A percentile compares a stretch with the other conserved stretches of the same genome.
phyloP scores from a whole-genome alignment of 768 basidiomycete species.

The Hebeloma cylindrosporum region DNA sequence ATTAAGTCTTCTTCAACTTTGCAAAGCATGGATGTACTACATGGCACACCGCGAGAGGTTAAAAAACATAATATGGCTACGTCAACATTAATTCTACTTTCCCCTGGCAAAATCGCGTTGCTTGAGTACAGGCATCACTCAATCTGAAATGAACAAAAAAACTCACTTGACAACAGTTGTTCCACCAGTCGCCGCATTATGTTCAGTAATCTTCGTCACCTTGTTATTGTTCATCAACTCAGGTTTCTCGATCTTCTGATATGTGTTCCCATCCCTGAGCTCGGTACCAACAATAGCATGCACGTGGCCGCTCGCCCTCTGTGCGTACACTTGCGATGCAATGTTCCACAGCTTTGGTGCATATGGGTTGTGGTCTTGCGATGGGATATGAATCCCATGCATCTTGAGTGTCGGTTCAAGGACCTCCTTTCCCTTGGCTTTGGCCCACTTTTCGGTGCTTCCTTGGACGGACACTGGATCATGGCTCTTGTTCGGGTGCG shows the following conservation, averaged over 20 bases:
- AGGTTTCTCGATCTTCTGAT: slow-evolving; percentile 13
- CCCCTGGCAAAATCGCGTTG: too few species aligned
- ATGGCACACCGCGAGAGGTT: too few species aligned
- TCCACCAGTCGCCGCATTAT: slow-evolving; percentile 5
- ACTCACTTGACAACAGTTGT: slow-evolving; percentile 11
- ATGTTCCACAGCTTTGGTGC: slow-evolving; percentile 6
- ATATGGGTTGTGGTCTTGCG: background rate
- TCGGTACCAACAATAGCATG: slow-evolving; percentile 11
- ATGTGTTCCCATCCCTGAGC: slow-evolving; percentile 3
- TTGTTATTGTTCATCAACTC: slow-evolving; percentile 8
- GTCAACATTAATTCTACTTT: too few species aligned
- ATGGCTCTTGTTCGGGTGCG: background rate
- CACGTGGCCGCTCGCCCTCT: slow-evolving; percentile 5
- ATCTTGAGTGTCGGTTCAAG: slow-evolving; percentile 1
- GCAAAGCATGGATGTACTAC: too few species aligned
- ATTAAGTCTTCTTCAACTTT: too few species aligned
- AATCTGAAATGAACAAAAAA: too few species aligned
- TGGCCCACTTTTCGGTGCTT: slow-evolving; percentile 4
- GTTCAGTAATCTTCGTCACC: slow-evolving; percentile 10
- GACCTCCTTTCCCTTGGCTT: slow-evolving; percentile 1
- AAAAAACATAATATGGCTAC: too few species aligned
- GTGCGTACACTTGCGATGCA: slow-evolving; percentile 10
- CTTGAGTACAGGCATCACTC: too few species aligned
- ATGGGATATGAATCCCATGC: slow-evolving; percentile 5
- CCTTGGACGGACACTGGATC: slow-evolving; percentile 1